These are phyloP conservation scores for Vitis riparia DNA, from an alignment of 164 flowering plant species.

Conservation along the genomic window DNA sequence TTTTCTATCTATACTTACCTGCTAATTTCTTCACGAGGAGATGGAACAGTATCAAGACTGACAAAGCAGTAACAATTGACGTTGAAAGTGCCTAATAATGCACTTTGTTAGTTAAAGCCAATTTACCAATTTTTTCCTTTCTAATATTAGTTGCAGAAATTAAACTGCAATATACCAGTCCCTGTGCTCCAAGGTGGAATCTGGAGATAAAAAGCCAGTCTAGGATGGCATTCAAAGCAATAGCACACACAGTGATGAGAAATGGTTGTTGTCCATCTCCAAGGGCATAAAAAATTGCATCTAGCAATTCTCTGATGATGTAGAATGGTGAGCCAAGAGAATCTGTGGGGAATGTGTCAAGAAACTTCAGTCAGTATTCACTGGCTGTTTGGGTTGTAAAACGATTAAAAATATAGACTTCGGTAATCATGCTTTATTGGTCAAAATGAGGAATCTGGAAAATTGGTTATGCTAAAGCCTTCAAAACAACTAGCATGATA, in stretches of 20 bases:
- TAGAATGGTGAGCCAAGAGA: conserved; percentile 34
- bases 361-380: background rate
- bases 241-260: conserved; percentile 23
- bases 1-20: conserved; percentile 12
- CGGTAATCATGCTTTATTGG: background rate
- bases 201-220: conserved; percentile 31
- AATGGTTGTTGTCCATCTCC: conserved; percentile 31
- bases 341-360: conserved; percentile 24
- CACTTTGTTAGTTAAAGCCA: background rate
- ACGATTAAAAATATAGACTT: background rate
- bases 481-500: conserved; percentile 7
- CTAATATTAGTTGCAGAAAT: background rate
- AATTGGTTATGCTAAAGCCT: background rate
- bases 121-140: background rate
- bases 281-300: conserved; percentile 32
- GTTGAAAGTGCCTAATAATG: conserved; percentile 30
- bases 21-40: conserved; percentile 26
- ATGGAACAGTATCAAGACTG: conserved; percentile 21
- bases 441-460: background rate
- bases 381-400: background rate
- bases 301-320: conserved; percentile 28
- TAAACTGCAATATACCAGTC: conserved; percentile 29
- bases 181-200: conserved; percentile 30
- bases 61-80: conserved; percentile 27
- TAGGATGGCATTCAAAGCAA: conserved; percentile 27